Evolutionary conservation across 257 asterid species (phyloP), one percentile per base, ranked within the genome.

Genomic region (Echites panduratus): DNA sequence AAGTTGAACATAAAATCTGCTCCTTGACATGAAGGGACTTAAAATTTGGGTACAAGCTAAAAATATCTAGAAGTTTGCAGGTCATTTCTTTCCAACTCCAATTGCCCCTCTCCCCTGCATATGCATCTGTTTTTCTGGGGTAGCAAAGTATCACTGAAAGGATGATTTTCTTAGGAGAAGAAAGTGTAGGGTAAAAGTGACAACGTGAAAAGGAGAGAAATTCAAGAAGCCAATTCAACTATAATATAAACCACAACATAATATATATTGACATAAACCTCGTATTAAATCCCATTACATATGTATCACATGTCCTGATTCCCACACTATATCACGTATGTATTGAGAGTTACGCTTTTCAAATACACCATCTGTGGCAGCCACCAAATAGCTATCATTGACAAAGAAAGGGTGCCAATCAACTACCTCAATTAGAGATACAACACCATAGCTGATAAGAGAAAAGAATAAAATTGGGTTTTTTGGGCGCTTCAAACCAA

Each of bases 361-460:
- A 81, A 91, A 87, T 78, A 94, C 86, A 54, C 98, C 98, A 81
- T 95, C 99, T 62, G 99, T 88, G 57, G 98, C 90, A 82, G 90
- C 89, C 80, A 95, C 90, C 79, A 94, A 81, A 80, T 89, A 91
- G 89, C 92, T 91, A 81, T 89, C 96, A 44, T 92, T 95, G 76
- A 73, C 83, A 40, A 89, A 78, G 85, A 95, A 81, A 73, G 90
- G 93, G 78, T 85, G 89, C 99, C 98, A 95, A 76, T 88, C 96
- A 75, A 96, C 89, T 85, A 95, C 93, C 87, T 95, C 99, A 38
- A 98, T 97, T 52, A 87, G 89, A 20, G 99, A 88, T 82, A 83
- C 91, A 76, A 95, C 99, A 17, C 98, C 99, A 85, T 83, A 95
- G 79, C 97, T 95, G 91, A 64, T 67, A 80, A 79, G 82, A 67